Percentiles rank a stretch among this genome's conserved stretches.
These are phyloP conservation scores for Sporothrix humicola DNA, from an alignment of 2,329 filamentous ascomycete species.

Conservation along the genomic window DNA sequence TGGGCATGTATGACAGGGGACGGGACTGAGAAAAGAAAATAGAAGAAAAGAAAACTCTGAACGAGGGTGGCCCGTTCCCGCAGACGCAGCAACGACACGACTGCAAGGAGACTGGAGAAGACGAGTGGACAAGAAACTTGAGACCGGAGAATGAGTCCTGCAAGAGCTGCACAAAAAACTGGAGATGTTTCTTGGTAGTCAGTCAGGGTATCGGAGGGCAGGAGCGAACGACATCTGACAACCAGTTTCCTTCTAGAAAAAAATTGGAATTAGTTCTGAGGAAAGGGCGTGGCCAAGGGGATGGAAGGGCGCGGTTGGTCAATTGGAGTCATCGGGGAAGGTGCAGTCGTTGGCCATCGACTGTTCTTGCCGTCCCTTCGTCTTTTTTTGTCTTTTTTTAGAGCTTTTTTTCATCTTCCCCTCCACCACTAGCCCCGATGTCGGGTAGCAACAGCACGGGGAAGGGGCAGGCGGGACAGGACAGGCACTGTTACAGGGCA, in stretches of 20 bases:
- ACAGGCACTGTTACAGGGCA: conserved; percentile 9
- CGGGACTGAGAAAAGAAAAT: not conserved
- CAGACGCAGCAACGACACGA: conserved; percentile 16
- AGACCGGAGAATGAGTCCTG: not conserved
- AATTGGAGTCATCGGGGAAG: conserved; percentile 31
- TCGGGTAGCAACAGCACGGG: conserved; percentile 5
- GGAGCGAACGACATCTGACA: not conserved
- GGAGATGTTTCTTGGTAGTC: not conserved
- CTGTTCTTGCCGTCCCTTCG: conserved; percentile 11
- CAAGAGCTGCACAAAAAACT: not conserved
- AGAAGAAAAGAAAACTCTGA: conserved; percentile 16
- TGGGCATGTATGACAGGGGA: conserved; percentile 4
- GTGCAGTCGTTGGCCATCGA: not conserved
- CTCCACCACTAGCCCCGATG: conserved; percentile 28
- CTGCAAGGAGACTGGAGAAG: conserved; percentile 1
- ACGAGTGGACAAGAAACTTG: not conserved
- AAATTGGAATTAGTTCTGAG: conserved; percentile 10
- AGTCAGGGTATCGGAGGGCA: conserved; percentile 3
- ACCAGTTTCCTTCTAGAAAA: not conserved
- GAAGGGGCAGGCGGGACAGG: not conserved
- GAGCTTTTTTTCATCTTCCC: not conserved
- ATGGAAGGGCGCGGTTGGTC: conserved; percentile 28
- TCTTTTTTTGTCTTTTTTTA: conserved; percentile 9
- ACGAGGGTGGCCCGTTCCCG: conserved; percentile 3
- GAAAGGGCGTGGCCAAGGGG: conserved; percentile 20